A percentile compares a stretch with the other conserved stretches of the same genome.
Evolutionary conservation across 345 rosid genomes (phyloP).

Genomic region (Syzygium grande): DNA sequence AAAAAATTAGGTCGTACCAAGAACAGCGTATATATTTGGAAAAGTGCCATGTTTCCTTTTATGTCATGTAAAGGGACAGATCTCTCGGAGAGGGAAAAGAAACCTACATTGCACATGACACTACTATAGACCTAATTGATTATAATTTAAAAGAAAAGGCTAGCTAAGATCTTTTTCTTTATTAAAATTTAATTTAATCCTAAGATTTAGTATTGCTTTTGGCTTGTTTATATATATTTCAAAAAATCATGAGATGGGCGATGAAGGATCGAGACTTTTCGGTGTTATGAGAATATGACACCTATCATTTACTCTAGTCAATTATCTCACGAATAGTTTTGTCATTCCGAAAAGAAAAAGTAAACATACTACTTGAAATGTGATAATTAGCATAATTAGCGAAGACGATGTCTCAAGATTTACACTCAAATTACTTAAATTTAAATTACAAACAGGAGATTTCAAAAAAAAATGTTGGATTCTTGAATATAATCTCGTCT

Average conservation of each 20-base stretch:
- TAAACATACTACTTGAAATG: neutral
- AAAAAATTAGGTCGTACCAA: neutral
- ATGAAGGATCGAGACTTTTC: neutral
- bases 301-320: neutral
- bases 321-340: neutral
- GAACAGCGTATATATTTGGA: neutral
- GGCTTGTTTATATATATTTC: neutral
- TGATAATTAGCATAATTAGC: accelerated
- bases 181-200: neutral
- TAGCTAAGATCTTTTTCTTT: neutral
- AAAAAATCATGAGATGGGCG: neutral
- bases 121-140: neutral
- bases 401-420: neutral
- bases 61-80: neutral
- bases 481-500: neutral
- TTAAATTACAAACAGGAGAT: neutral
- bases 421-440: neutral
- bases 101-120: neutral
- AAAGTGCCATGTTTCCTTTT: neutral
- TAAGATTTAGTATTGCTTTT: neutral
- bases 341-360: neutral
- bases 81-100: neutral
- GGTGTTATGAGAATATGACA: neutral
- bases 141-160: neutral
- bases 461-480: no score